Conservation (phyloP, 306 rosid species). For the Acacia acuminata region DNA sequence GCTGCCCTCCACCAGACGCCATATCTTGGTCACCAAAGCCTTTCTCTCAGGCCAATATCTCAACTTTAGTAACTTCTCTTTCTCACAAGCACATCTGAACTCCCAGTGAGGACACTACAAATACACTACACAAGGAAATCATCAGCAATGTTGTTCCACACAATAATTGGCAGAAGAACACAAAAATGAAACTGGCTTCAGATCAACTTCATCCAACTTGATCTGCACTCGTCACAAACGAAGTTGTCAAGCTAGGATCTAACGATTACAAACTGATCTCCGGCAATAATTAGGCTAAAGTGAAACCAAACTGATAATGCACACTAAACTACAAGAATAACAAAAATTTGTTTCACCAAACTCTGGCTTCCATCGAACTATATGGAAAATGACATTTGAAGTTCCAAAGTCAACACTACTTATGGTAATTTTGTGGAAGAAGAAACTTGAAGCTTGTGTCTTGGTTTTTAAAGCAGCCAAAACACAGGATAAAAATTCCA, state of each 20-base stretch:
- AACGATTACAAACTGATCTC: slow-evolving; percentile 22
- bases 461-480: slow-evolving; percentile 32
- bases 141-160: not conserved
- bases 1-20: slow-evolving; percentile 77
- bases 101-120: slow-evolving; percentile 25
- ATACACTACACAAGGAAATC: not conserved
- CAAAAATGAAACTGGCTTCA: slow-evolving; percentile 1
- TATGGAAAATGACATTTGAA: slow-evolving; percentile 24
- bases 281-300: slow-evolving; percentile 24
- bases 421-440: not conserved
- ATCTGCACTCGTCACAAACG: slow-evolving; percentile 49
- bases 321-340: not conserved
- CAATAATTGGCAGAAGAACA: slow-evolving; percentile 22
- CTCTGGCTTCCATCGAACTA: slow-evolving; percentile 7
- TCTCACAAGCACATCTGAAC: slow-evolving; percentile 40
- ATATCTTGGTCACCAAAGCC: slow-evolving; percentile 37
- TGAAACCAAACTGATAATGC: slow-evolving; percentile 23
- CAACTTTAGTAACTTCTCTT: slow-evolving; percentile 28
- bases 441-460: slow-evolving; percentile 28
- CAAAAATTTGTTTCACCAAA: slow-evolving; percentile 12
- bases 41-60: slow-evolving; percentile 29
- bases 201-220: slow-evolving; percentile 24
- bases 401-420: not conserved
- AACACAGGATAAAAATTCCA: slow-evolving; percentile 46
- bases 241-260: slow-evolving; percentile 34